Conservation (phyloP, 1,284 basidiomycete genomes). For the Marasmius oreades region DNA sequence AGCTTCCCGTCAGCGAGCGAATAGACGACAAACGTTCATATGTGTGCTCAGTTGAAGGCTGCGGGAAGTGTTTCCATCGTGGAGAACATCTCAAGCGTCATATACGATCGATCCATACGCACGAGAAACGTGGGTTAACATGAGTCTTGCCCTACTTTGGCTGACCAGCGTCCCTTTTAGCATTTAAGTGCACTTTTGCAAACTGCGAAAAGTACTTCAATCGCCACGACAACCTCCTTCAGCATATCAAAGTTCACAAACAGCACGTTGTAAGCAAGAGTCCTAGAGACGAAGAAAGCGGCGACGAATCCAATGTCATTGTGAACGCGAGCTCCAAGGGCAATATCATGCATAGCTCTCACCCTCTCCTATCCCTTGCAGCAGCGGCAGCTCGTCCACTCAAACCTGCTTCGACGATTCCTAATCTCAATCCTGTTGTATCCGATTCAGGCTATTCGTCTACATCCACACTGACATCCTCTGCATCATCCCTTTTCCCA, state of each 20-base stretch:
- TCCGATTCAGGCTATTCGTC: background rate
- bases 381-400: background rate
- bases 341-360: no score
- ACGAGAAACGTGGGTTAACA: constrained; percentile 66
- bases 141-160: background rate
- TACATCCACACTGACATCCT: background rate
- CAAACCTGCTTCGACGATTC: background rate
- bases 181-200: constrained; percentile 73
- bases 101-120: constrained; percentile 70
- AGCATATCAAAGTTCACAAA: constrained; percentile 70
- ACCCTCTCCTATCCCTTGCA: background rate
- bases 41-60: constrained; percentile 62
- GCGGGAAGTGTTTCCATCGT: constrained; percentile 70
- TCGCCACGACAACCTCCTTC: constrained; percentile 80
- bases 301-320: background rate
- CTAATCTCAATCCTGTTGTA: background rate
- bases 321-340: background rate
- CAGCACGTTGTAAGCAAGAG: background rate
- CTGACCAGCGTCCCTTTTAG: constrained; percentile 31
- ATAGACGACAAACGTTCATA: constrained; percentile 36
- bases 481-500: background rate
- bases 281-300: background rate
- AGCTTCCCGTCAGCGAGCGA: background rate
- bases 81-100: constrained; percentile 79
- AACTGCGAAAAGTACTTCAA: constrained; percentile 82